Base-by-base conservation (phyloP, 83 land plant species). In the Picea abies region DNA sequence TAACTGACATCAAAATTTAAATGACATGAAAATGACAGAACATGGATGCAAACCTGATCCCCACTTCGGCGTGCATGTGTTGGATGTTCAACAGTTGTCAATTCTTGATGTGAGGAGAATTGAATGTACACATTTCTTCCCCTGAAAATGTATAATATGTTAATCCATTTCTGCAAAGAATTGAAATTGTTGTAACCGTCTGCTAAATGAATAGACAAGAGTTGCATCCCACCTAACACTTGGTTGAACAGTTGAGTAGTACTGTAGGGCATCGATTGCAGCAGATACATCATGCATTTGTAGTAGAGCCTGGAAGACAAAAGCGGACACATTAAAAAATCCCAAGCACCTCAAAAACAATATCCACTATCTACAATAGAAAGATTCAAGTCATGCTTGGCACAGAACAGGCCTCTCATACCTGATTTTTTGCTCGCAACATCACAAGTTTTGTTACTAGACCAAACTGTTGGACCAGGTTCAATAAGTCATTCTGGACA, bases 51-150 rank as follows among this genome's bases (percentile, higher is more conserved):
- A 76, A 93, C 99, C 96, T 97, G 96, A 58, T 93, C 99, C 29
- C 82, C 86, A 82, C 70, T 64, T 64, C 80, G 64, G 22, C 99
- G 94, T 39, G 82, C 83, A 84, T 95, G 98, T 60, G 91, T 26
- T 77, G 88, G 86, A 73, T 89, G 93, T 66, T 97, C 99, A 60
- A 89, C 63, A 63, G 94, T 95, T 26, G 96, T 97, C n/a, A 97
- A 82, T 81, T 97, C 99, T 78, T 93, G 98, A 88, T 97, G 99
- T 4, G 99, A 97, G 26, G 99, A 97, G 76, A 97, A 97, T 84
- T 97, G 99, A 72, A 97, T 89, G 83, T 97, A 97, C 39, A 97
- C 96, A 90, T 95, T 97, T 82, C 99, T 92, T 68, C 99, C 98
- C 90, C 98, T 95, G 91, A 58, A 49, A 23, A 79, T n/a, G 29